Evolutionary conservation across 352 stramenopile genomes (phyloP).

Genomic region (Globisporangium recalcitrans): DNA sequence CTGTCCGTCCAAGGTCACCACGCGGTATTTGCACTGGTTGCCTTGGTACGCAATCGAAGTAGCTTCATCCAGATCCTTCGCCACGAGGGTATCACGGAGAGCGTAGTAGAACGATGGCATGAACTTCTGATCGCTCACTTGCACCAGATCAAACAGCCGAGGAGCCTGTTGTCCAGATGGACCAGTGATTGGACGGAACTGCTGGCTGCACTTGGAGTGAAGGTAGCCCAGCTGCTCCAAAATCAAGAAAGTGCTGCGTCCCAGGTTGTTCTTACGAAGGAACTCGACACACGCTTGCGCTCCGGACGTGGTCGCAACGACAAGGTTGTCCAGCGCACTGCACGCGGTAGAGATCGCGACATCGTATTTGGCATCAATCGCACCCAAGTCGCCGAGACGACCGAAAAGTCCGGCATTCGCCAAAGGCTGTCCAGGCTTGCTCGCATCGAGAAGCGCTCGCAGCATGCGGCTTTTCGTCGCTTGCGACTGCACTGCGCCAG

Average conservation of each 20-base stretch:
- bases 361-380: constrained; percentile 95
- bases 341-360: constrained; percentile 98
- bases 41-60: constrained; percentile 89
- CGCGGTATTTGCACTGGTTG: constrained; percentile 91
- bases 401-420: constrained; percentile 91
- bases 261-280: constrained; percentile 93
- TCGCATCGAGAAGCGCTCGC: constrained; percentile 89
- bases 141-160: constrained; percentile 88
- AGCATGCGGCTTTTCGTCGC: constrained; percentile 74
- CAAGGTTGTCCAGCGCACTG: constrained; percentile 94
- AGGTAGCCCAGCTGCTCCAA: constrained; percentile 95
- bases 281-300: constrained; percentile 95
- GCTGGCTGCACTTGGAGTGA: constrained; percentile 59
- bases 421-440: constrained; percentile 87
- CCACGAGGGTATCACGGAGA: constrained; percentile 96
- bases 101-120: constrained; percentile 95
- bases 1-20: constrained; percentile 97
- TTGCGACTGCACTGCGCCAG: constrained; percentile 58
- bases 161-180: constrained; percentile 43
- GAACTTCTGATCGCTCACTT: constrained; percentile 86
- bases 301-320: constrained; percentile 95
- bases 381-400: constrained; percentile 95
- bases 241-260: constrained; percentile 96
- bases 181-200: constrained; percentile 44
- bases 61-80: constrained; percentile 92